Evolutionary conservation across 192 early-diverging fungal genomes (phyloP), one percentile per base, ranked within the genome.

Genomic region (Gaertneriomyces sp.): DNA sequence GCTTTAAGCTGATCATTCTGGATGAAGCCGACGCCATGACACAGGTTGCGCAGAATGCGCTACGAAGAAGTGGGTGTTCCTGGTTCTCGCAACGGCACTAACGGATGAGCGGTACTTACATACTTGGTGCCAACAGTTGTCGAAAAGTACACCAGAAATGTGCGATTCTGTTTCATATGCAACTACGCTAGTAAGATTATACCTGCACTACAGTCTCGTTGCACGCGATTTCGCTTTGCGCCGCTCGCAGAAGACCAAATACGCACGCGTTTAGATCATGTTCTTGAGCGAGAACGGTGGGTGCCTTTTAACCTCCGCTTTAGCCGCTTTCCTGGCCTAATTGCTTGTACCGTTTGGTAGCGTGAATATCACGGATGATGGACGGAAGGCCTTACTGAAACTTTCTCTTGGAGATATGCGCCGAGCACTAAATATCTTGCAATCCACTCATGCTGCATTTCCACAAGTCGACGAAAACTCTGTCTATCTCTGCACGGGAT

Each of bases 21-120:
- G 97, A 99, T 64, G 97, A 99, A 71, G 93, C 94, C 19, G 97
- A 99, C 67, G 90, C 91, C 8, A 95, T 99, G 93, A 99, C 97
- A 0, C 82, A 87, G 45, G 78, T 82, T 20, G 95, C 95, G 6
- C 97, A 98, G 72, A 86, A 90, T 42, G 95, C 97, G 7, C 73
- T 99, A 62, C 87, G 97, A 61, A 79, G 96, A 75, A 82, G 90
- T 90, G 78, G 33, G 45, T 9, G 52, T 39, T 38, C 61, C 55
- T 55, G 5, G 20, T 45, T 58, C 42, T 44, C 25, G 16, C 16
- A 41, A 20, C 16, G 65, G 9, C 16, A 5, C 20, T 6, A 20
- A 51, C 4, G 49, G 20, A 51, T 20, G 49, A 6, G 49, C 49
- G 20, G 17, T 16, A 19, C 56, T 19, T 61, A 70, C 16, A 33